Conservation (phyloP, 768 basidiomycete genomes). For the Tubosaeta sp. region DNA sequence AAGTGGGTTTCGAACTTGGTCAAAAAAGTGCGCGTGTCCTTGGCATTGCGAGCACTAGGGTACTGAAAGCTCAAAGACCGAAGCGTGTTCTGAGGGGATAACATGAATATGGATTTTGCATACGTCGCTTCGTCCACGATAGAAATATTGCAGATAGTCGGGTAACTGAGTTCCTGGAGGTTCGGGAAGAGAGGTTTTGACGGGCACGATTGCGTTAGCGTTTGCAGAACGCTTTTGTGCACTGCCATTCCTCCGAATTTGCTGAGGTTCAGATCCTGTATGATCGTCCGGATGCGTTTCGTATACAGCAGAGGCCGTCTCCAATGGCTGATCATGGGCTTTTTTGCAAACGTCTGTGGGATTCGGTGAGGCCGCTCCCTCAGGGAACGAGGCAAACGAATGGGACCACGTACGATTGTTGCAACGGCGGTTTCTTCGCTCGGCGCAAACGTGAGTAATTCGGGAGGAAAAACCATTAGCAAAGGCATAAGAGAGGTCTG, state of each 20-base stretch:
- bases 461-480: slow-evolving; percentile 15
- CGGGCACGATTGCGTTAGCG: slow-evolving; percentile 19
- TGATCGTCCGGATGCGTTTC: slow-evolving; percentile 14
- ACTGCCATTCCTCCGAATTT: slow-evolving; percentile 12
- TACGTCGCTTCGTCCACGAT: slow-evolving; percentile 12
- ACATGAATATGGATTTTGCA: slow-evolving; percentile 7
- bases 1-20: slow-evolving; percentile 11
- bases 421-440: slow-evolving; percentile 14
- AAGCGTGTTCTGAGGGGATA: slow-evolving; percentile 5
- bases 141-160: slow-evolving; percentile 16
- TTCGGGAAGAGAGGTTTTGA: slow-evolving; percentile 18
- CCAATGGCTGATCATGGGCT: slow-evolving; percentile 14
- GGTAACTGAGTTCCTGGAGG: slow-evolving; percentile 18
- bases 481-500: slow-evolving; percentile 18
- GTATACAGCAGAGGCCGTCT: slow-evolving; percentile 14
- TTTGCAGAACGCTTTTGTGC: slow-evolving; percentile 14
- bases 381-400: neutral
- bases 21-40: slow-evolving; percentile 14
- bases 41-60: slow-evolving; percentile 10
- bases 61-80: slow-evolving; percentile 13
- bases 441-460: slow-evolving; percentile 12
- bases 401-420: slow-evolving; percentile 10
- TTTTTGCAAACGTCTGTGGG: slow-evolving; percentile 13
- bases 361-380: neutral
- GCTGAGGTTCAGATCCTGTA: slow-evolving; percentile 3